Base-by-base conservation (phyloP, 495 filamentous ascomycete species). In the Daldinia childiae region DNA sequence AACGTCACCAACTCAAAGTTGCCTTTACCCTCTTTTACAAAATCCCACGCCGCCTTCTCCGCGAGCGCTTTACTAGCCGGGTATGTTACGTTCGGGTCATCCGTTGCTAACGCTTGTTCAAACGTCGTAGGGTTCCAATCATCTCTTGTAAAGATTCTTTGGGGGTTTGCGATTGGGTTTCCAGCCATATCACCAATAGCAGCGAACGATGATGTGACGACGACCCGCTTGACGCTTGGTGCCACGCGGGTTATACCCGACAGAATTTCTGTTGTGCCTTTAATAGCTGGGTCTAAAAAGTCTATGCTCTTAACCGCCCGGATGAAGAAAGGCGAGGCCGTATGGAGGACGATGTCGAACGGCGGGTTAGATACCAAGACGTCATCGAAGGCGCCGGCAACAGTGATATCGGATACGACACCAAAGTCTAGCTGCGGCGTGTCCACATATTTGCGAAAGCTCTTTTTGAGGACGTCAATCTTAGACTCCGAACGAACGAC, bases 1-100 rank as follows among this genome's bases (percentile, higher is more conserved):
- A 94, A 85, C 1, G 91, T 92, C 9, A 84, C 79, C 56, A 95
- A 69, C 29, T 86, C 83, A 72, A 95, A 95, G 72, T 88, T 89
- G 0, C 91, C 92, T 78, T 93, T 92, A 78, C 93, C 90, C 52
- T 90, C 88, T 79, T 92, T 88, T 4, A 93, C 80, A 74, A 94
- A 94, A 6, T 93, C 88, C 92, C 92, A 95, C 0, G 92, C 92
- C 2, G 92, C 91, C 62, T 79, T 74, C 71, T 86, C 84, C 32
- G 80, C 78, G 34, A 80, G 79, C 27, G 69, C 76, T 66, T 87
- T 87, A 54, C 79, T 80, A 5, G 83, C 81, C 7, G 80, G 71
- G 58, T 87, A 87, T 1, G 78, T 76, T 12, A 77, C 55, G 2
- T 38, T 39, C 24, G 75, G 75, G 56, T 58, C 55, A 3, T 62